Evolutionary conservation across 371 early-diverging fungal genomes (phyloP), one percentile per base, ranked within the genome.

Genomic region (Mortierella sp.): DNA sequence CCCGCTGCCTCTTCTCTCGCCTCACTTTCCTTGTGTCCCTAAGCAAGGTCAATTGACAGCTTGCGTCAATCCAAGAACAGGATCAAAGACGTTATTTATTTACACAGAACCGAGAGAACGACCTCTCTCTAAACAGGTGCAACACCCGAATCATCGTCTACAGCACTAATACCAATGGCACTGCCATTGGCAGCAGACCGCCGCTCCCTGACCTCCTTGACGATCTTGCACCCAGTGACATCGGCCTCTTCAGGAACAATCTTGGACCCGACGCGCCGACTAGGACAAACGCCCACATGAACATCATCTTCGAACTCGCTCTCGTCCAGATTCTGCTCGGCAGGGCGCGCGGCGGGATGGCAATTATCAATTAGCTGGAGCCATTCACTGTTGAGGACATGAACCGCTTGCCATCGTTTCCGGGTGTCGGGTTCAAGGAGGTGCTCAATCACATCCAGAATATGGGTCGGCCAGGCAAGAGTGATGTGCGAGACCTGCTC

Each of bases 351-450:
- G 9, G 89, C 88, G 9, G 90, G 89, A 28, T 88, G 80, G 74
- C 92, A 92, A 44, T 88, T 74, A 46, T 91, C 90, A 13, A 88
- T 74, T 6, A 69, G 67, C 19, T 88, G 69, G 71, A 91, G 77
- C 92, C 92, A 92, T 5, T 80, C 80, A 5, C 88, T 87, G 13
- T 88, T 89, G 10, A 92, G 77, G 6, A 88, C 89, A 55, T 89
- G 88, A 40, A 77, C 76, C 11, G 88, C 87, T 14, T 88, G 89
- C 89, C 88, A 90, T 34, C 92, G 89, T 19, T 88, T 88, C 9
- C 82, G 69, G 3, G 91, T 88, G 44, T 90, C 79, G 21, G 90
- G 91, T 74, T 92, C 91, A 50, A 92, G 21, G 88, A 92, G 46
- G 9, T 69, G 28, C 21, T 83, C 83, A n/a, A 83, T 73, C 40